A percentile compares a stretch with the other conserved stretches of the same genome.
phyloP scores from a whole-genome alignment of 176 grass and related monocot species.

The Oryza meridionalis region DNA sequence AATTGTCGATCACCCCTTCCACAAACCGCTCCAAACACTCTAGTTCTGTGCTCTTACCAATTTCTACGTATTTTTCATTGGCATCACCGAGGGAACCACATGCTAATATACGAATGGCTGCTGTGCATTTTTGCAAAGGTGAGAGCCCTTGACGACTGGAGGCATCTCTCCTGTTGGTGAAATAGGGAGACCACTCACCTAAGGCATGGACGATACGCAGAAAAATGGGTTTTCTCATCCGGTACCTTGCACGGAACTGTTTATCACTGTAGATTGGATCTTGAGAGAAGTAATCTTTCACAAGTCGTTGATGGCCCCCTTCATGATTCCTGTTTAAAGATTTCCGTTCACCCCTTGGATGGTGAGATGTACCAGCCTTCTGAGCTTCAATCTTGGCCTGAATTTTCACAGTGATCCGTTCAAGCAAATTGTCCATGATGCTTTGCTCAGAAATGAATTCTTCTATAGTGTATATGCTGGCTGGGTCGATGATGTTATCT shows the following conservation, averaged over 20 bases:
- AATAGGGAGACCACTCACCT: constrained; percentile 46
- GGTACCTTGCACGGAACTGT: constrained; percentile 29
- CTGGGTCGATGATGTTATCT: constrained; percentile 20
- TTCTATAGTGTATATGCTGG: constrained; percentile 38
- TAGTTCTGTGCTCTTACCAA: constrained; percentile 38
- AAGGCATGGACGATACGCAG: constrained; percentile 36
- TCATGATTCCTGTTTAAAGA: constrained; percentile 40
- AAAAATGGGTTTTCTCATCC: constrained; percentile 47
- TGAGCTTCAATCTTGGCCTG: neutral
- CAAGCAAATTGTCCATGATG: constrained; percentile 45
- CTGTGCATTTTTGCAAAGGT: constrained; percentile 53
- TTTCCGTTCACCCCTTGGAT: neutral
- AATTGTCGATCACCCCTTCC: constrained; percentile 41
- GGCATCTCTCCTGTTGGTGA: constrained; percentile 42
- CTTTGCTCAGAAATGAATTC: constrained; percentile 1
- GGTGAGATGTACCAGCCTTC: too few species aligned
- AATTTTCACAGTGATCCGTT: constrained; percentile 33
- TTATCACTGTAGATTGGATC: constrained; percentile 29
- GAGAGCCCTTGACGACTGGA: constrained; percentile 39
- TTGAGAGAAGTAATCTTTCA: constrained; percentile 42
- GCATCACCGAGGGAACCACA: constrained; percentile 4
- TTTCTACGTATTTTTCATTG: constrained; percentile 37
- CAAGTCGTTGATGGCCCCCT: constrained; percentile 37
- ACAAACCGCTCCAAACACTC: constrained; percentile 43
- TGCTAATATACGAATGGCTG: constrained; percentile 41